Conservation (phyloP, 805 yeast species). For the Candida sphagnicola region DNA sequence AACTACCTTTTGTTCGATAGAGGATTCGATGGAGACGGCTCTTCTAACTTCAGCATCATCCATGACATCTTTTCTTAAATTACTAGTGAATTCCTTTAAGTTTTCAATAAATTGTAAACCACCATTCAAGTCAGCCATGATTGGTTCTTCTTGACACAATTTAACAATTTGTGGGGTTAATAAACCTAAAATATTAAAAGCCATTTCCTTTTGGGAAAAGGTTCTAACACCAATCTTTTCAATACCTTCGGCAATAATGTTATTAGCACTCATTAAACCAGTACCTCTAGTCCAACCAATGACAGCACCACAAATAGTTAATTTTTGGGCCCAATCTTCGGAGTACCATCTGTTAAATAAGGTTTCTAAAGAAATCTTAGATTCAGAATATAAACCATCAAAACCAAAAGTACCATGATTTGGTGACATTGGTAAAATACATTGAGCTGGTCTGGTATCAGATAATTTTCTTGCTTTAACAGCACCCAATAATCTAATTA, state of each 20-base stretch:
- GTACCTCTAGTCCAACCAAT: conserved; percentile 99
- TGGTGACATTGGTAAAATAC: conserved; percentile 93
- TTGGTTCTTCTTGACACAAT: conserved; percentile 89
- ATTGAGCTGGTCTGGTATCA: conserved; percentile 98
- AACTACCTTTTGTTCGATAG: conserved; percentile 80
- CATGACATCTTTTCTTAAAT: conserved; percentile 69
- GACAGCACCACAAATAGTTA: conserved; percentile 96
- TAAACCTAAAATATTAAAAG: conserved; percentile 93
- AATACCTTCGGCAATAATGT: conserved; percentile 95
- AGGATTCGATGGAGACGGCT: conserved; percentile 91
- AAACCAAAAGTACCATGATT: conserved; percentile 99
- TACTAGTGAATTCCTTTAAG: conserved; percentile 81
- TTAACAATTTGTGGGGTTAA: conserved; percentile 81
- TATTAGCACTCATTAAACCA: conserved; percentile 96
- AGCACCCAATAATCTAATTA: conserved; percentile 86
- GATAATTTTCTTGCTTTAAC: conserved; percentile 80
- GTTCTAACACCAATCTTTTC: conserved; percentile 96
- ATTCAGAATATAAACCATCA: conserved; percentile 97
- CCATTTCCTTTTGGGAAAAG: conserved; percentile 98
- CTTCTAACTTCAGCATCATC: conserved; percentile 90
- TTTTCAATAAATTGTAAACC: conserved; percentile 93
- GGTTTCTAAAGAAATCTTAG: conserved; percentile 92
- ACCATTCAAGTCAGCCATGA: conserved; percentile 98
- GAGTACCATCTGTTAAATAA: conserved; percentile 98
- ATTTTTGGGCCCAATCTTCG: conserved; percentile 92